Percentiles rank a stretch among this genome's conserved stretches.
phyloP scores from a whole-genome alignment of 2,329 filamentous ascomycete species.

The Plenodomus lindquistii region DNA sequence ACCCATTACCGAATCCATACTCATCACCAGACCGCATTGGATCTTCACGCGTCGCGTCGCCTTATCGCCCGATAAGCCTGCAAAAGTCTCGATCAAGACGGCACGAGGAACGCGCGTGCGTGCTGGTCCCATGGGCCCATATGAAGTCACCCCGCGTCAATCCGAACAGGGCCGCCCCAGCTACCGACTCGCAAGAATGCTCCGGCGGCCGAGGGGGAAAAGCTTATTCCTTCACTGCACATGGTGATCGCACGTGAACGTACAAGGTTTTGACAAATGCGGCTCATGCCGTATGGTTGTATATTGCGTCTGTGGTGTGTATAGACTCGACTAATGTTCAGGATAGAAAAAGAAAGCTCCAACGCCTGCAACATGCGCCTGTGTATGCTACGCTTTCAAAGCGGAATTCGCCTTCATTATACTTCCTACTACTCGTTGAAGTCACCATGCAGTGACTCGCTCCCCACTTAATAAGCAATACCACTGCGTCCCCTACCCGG shows the following conservation, averaged over 20 bases:
- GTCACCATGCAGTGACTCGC: background rate
- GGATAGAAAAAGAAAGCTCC: background rate
- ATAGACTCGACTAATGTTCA: too few relatives aligned
- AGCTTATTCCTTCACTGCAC: background rate
- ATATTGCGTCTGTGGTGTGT: too few relatives aligned
- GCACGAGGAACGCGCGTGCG: background rate
- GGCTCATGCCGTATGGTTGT: background rate
- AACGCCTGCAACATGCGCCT: conserved; percentile 9
- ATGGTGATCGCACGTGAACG: too few relatives aligned
- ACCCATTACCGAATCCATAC: background rate
- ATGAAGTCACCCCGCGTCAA: background rate
- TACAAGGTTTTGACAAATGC: background rate
- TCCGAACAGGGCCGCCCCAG: background rate
- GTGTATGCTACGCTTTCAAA: background rate
- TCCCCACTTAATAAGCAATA: conserved; percentile 25
- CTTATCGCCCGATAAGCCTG: background rate
- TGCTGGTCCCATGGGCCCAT: too few relatives aligned
- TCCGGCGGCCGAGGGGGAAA: background rate
- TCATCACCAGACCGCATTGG: background rate
- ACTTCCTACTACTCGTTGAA: background rate
- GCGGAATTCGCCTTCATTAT: background rate
- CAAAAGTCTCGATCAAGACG: background rate
- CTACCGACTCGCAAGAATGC: background rate
- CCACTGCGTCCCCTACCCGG: conserved; percentile 28
- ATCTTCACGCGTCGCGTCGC: background rate